phyloP scores from a whole-genome alignment of 1,139 yeast species.

The Scheffersomyces titani region DNA sequence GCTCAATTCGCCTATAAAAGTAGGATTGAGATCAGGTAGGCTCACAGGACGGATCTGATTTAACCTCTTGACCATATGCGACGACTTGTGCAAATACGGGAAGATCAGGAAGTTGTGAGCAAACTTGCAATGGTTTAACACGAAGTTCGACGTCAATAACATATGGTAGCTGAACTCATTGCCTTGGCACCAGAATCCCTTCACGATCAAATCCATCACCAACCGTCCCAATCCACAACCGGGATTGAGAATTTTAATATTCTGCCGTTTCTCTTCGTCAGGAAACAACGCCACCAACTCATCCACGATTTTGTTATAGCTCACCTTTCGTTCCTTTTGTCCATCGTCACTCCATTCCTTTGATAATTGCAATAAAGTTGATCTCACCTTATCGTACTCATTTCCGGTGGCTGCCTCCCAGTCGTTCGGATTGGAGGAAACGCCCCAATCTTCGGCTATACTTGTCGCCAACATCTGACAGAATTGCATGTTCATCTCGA shows the following conservation, averaged over 20 bases:
- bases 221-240: slow-evolving; percentile 85
- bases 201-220: slow-evolving; percentile 66
- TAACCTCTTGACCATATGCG: slow-evolving; percentile 46
- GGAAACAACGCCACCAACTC: slow-evolving; percentile 50
- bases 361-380: slow-evolving; percentile 61
- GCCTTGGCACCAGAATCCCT: slow-evolving; percentile 79
- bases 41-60: slow-evolving; percentile 51
- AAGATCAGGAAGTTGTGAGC: slow-evolving; percentile 42
- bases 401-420: slow-evolving; percentile 49
- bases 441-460: slow-evolving; percentile 59
- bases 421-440: slow-evolving; percentile 31
- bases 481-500: slow-evolving; percentile 52
- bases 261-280: slow-evolving; percentile 32
- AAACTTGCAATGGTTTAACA: slow-evolving; percentile 55
- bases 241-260: slow-evolving; percentile 62
- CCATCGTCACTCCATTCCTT: slow-evolving; percentile 83
- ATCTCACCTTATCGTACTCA: slow-evolving; percentile 64
- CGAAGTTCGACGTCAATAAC: slow-evolving; percentile 66
- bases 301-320: slow-evolving; percentile 47
- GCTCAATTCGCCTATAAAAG: slow-evolving; percentile 30
- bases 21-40: slow-evolving; percentile 55
- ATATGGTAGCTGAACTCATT: slow-evolving; percentile 84
- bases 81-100: slow-evolving; percentile 57
- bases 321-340: slow-evolving; percentile 45
- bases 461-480: slow-evolving; percentile 45